Percentiles rank a stretch among this genome's conserved stretches.
Evolutionary conservation across 202 grass and related monocot genomes (phyloP).

Genomic region (Elaeis oleifera): DNA sequence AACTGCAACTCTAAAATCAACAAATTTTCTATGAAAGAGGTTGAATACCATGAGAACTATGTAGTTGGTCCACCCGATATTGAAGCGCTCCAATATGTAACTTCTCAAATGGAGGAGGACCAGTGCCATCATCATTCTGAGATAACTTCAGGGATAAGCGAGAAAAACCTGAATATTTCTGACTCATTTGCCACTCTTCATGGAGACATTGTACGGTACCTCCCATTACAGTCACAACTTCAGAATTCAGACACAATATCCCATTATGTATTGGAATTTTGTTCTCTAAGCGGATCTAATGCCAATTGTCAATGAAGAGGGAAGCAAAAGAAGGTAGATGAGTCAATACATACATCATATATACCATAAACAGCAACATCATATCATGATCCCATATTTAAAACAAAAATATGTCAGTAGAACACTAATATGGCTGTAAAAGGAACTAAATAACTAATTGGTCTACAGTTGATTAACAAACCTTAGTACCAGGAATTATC

Average conservation of each 20-base stretch:
- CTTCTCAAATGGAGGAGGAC: constrained; percentile 85
- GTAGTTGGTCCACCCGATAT: constrained; percentile 24
- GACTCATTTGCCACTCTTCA: constrained; percentile 87
- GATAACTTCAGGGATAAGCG: constrained; percentile 46
- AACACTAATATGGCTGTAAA: too few species aligned
- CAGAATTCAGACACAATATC: constrained; percentile 61
- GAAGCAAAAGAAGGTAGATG: too few species aligned
- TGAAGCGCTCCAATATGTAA: constrained; percentile 37
- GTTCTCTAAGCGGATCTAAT: constrained; percentile 62
- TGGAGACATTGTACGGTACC: constrained; percentile 69
- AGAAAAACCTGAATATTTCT: constrained; percentile 68
- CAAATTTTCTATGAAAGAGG: too few species aligned
- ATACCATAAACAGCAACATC: too few species aligned
- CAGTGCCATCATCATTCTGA: constrained; percentile 52
- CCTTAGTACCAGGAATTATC: constrained; percentile 78
- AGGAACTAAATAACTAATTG: too few species aligned
- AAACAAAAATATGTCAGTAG: too few species aligned
- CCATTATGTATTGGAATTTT: constrained; percentile 59
- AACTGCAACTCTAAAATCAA: too few species aligned
- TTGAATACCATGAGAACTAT: constrained; percentile 34
- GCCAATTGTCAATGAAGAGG: not conserved
- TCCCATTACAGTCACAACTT: constrained; percentile 51
- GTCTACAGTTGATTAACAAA: not conserved
- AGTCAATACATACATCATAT: too few species aligned
- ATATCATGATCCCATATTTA: too few species aligned